Base-by-base conservation (phyloP, 805 yeast genomes). In the Martiniozyma abietophila region DNA sequence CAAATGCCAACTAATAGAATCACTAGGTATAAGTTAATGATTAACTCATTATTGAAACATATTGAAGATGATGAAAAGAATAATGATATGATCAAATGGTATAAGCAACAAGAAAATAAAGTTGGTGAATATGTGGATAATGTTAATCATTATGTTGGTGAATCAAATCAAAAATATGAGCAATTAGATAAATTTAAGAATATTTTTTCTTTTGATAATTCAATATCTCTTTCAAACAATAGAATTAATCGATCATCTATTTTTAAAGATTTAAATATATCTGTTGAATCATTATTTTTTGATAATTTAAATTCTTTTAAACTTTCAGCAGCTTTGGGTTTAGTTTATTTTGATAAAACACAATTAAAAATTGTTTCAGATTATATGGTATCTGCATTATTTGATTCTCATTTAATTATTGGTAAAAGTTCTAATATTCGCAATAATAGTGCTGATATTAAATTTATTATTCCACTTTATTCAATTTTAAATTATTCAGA, bases 1-100 rank as follows among this genome's bases (percentile, higher is more conserved):
- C 76, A 72, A 44, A 65, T 63, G 50, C 80, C 82, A 3, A 58
- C 71, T 8, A 51, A 66, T 26, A 51, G 80, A 41, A 55, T 69
- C 7, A 51, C 66, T 3, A 70, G 71, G 42, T 74, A 74, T 46
- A 60, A 64, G 35, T 53, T 74, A 23, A 60, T 74, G n/a, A 42
- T 71, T n/a, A 69, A 67, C 20, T 54, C 68, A 1, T 42, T 68
- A 25, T 34, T 49, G 7, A 58, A 61, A 24, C 46, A 54, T 27
- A 32, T 42, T 9, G 36, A 39, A 1, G 40, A 47, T 2, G 43
- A 40, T 12, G 56, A 50, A 35, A 39, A 38, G 4, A 38, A 34
- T 20, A 15, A 26, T 21, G 31, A 39, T 7, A 47, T 54, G 10
- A 43, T 63, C 4, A 44, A 54, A 2, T 61, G 62, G 38, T 40